These are phyloP conservation scores for Abortiporus biennis DNA, from an alignment of 1,284 basidiomycete species.

Conservation along the genomic window DNA sequence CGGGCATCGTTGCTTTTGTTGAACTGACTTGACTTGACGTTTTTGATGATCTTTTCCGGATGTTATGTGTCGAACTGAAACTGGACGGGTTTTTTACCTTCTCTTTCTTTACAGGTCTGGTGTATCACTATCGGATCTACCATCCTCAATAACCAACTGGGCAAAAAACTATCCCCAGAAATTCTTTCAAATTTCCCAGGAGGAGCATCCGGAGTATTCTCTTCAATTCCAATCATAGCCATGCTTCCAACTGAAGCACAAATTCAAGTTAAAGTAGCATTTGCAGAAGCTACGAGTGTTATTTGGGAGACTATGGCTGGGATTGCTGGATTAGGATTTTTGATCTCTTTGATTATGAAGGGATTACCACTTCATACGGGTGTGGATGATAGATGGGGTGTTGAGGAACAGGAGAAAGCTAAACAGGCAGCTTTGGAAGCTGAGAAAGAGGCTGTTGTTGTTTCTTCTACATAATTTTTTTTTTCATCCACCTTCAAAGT, in stretches of 20 bases:
- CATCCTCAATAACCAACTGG: slow-evolving; percentile 8
- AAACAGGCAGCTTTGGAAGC: no score
- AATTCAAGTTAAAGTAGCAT: slow-evolving; percentile 13
- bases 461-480: no score
- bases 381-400: slow-evolving; percentile 8
- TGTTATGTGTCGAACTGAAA: no score
- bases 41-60: no score
- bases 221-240: slow-evolving; percentile 6
- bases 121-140: slow-evolving; percentile 8
- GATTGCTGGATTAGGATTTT: slow-evolving; percentile 9
- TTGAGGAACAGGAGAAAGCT: slow-evolving; percentile 1
- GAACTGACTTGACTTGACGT: no score
- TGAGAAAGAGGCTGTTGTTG: no score
- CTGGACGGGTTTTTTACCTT: no score
- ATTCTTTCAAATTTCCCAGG: slow-evolving; percentile 6
- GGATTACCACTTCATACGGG: slow-evolving; percentile 8
- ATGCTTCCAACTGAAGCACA: slow-evolving; percentile 11
- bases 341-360: slow-evolving; percentile 10
- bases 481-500: no score
- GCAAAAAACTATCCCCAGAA: slow-evolving; percentile 5
- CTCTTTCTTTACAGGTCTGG: slow-evolving; percentile 6
- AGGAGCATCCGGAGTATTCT: slow-evolving; percentile 19
- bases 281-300: slow-evolving; percentile 9
- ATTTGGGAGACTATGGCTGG: slow-evolving; percentile 15
- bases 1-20: no score